phyloP scores from a whole-genome alignment of 768 basidiomycete genomes.

The Phanerochaete carnosa region DNA sequence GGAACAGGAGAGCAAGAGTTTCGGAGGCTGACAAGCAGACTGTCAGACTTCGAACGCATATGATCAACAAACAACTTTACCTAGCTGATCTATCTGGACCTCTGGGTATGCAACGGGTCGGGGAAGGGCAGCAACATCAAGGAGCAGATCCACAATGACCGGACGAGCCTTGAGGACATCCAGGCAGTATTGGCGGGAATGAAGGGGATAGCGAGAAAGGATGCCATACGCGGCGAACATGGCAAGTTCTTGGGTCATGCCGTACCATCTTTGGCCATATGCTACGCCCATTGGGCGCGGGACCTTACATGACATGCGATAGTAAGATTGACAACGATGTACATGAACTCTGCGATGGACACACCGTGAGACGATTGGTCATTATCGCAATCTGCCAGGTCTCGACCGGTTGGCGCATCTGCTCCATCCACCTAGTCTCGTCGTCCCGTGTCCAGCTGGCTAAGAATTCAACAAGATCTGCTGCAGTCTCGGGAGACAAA shows the following conservation, averaged over 20 bases:
- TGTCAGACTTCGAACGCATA: conserved; percentile 13
- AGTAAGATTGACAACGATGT: too few relatives aligned
- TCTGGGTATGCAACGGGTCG: conserved; percentile 28
- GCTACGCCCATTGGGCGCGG: background rate
- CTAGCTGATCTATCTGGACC: conserved; percentile 10
- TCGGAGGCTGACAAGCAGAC: conserved; percentile 9
- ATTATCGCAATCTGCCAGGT: background rate
- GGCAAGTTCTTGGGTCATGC: conserved; percentile 18
- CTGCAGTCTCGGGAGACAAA: background rate
- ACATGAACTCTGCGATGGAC: too few relatives aligned
- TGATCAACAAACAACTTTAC: conserved; percentile 2
- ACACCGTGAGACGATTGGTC: background rate
- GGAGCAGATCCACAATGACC: conserved; percentile 20
- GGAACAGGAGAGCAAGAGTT: conserved; percentile 24
- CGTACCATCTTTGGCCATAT: conserved; percentile 20
- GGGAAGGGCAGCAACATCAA: conserved; percentile 21
- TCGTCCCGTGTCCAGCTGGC: background rate
- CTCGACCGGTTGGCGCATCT: background rate
- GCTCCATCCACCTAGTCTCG: background rate
- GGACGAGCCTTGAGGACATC: conserved; percentile 20
- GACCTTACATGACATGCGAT: background rate
- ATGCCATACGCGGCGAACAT: conserved; percentile 13
- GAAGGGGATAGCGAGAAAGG: conserved; percentile 10
- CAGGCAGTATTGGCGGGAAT: conserved; percentile 10
- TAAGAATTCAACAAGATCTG: background rate